These are phyloP conservation scores for Immersiporthe knoxdaviesiana DNA, from an alignment of 2,329 filamentous ascomycete genomes.

Conservation along the genomic window DNA sequence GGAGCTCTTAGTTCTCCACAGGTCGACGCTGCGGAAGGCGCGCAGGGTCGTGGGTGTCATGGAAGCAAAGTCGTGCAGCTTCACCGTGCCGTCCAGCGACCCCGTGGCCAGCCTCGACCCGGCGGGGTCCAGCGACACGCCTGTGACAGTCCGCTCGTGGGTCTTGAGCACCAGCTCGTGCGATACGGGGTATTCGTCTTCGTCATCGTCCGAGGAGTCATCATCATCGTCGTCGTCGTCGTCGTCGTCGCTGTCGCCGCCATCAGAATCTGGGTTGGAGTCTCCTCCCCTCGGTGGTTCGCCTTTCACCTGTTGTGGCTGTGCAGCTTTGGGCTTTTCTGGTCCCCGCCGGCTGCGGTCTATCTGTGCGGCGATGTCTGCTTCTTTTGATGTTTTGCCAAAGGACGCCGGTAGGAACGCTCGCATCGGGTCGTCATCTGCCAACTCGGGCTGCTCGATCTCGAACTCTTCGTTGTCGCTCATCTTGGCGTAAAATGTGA, in stretches of 20 bases:
- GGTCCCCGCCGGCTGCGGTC: slow-evolving; percentile 71
- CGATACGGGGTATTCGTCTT: slow-evolving; percentile 88
- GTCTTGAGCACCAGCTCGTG: slow-evolving; percentile 93
- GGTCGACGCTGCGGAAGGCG: slow-evolving; percentile 91
- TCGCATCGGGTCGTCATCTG: slow-evolving; percentile 70
- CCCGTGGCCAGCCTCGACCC: slow-evolving; percentile 87
- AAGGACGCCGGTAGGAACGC: slow-evolving; percentile 82
- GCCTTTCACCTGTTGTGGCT: slow-evolving; percentile 36
- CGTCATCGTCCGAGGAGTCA: slow-evolving; percentile 66
- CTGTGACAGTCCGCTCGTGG: slow-evolving; percentile 85
- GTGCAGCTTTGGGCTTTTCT: slow-evolving; percentile 39
- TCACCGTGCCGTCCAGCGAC: slow-evolving; percentile 87
- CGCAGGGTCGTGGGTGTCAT: slow-evolving; percentile 95
- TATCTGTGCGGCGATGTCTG: slow-evolving; percentile 80
- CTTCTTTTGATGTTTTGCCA: slow-evolving; percentile 75
- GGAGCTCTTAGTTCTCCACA: slow-evolving; percentile 73
- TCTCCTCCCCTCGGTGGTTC: slow-evolving; percentile 32
- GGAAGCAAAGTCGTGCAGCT: slow-evolving; percentile 91
- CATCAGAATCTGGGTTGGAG: slow-evolving; percentile 33
- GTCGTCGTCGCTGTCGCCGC: slow-evolving; percentile 44
- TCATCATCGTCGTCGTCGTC: slow-evolving; percentile 46
- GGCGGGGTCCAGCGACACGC: slow-evolving; percentile 80
- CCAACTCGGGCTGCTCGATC: slow-evolving; percentile 58
- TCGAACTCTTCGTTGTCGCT: slow-evolving; percentile 64
- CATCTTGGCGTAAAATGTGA: slow-evolving; percentile 47